Evolutionary conservation across 2,329 filamentous ascomycete species (phyloP).

Genomic region (Colletotrichum sp.): DNA sequence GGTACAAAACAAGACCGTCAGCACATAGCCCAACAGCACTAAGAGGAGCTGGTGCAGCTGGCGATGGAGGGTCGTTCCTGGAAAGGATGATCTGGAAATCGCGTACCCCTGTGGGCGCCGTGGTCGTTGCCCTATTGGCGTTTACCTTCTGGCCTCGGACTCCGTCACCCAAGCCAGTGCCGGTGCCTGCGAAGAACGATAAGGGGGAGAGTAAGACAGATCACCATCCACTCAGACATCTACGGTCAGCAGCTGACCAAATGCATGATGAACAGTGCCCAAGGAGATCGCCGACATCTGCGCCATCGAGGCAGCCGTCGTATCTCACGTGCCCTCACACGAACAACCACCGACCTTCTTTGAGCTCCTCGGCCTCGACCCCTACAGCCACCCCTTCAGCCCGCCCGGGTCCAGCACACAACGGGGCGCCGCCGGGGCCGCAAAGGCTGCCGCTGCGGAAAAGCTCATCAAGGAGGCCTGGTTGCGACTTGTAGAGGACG

Average conservation of each 20-base stretch:
- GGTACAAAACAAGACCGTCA: not conserved
- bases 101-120: not conserved
- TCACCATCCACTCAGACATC: not conserved
- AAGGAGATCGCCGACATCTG: not conserved
- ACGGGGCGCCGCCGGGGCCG: not conserved
- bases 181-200: not conserved
- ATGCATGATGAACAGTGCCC: not conserved
- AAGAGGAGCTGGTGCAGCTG: not conserved
- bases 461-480: not conserved
- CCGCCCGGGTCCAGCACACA: not conserved
- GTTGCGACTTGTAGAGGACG: not conserved
- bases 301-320: not conserved
- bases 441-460: not conserved
- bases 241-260: not conserved
- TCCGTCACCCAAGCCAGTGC: not conserved
- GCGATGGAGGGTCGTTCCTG: not conserved
- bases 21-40: not conserved
- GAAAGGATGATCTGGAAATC: not conserved
- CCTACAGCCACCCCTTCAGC: not conserved
- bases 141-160: not conserved
- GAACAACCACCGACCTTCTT: not conserved
- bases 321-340: not conserved
- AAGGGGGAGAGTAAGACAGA: not conserved
- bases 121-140: not conserved
- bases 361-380: not conserved